Evolutionary conservation across 108 stramenopile species (phyloP).

Genomic region (Epipyxis sp.): DNA sequence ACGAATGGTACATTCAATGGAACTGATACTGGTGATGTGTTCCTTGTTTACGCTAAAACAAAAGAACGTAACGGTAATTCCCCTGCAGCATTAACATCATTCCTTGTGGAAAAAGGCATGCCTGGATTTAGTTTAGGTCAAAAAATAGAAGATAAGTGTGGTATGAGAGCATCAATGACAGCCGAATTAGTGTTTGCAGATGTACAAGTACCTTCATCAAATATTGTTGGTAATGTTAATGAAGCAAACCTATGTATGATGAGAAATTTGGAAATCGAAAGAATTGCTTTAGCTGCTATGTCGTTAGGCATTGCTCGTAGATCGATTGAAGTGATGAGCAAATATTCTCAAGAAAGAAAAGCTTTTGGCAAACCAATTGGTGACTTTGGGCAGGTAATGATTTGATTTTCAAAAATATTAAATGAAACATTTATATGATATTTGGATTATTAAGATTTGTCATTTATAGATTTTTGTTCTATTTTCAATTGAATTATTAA

Average conservation of each 20-base stretch:
- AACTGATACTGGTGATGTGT: constrained; percentile 78
- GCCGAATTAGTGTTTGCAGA: constrained; percentile 97
- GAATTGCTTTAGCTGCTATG: constrained; percentile 93
- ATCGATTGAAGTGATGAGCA: constrained; percentile 82
- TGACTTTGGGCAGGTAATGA: constrained; percentile 72
- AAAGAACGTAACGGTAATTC: neutral
- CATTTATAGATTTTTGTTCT: too few relatives aligned
- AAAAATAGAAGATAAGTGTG: constrained; percentile 90
- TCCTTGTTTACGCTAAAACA: constrained; percentile 92
- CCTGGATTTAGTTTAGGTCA: constrained; percentile 89
- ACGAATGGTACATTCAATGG: constrained; percentile 94
- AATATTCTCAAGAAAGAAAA: constrained; percentile 74
- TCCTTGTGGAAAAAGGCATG: constrained; percentile 93
- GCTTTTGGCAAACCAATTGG: constrained; percentile 83
- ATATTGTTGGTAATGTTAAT: constrained; percentile 82
- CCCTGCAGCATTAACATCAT: constrained; percentile 72
- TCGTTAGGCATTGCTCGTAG: constrained; percentile 84
- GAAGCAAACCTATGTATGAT: constrained; percentile 94
- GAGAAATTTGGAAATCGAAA: constrained; percentile 97
- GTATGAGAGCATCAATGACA: constrained; percentile 85
- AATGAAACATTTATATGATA: too few relatives aligned
- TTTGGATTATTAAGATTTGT: too few relatives aligned
- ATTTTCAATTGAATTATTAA: too few relatives aligned
- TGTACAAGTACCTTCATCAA: constrained; percentile 70
- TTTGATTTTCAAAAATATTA: too few relatives aligned